A percentile compares a stretch with the other conserved stretches of the same genome.
Evolutionary conservation across 169 alveolate species (phyloP).

Genomic region (Cyclospora cayetanensis): DNA sequence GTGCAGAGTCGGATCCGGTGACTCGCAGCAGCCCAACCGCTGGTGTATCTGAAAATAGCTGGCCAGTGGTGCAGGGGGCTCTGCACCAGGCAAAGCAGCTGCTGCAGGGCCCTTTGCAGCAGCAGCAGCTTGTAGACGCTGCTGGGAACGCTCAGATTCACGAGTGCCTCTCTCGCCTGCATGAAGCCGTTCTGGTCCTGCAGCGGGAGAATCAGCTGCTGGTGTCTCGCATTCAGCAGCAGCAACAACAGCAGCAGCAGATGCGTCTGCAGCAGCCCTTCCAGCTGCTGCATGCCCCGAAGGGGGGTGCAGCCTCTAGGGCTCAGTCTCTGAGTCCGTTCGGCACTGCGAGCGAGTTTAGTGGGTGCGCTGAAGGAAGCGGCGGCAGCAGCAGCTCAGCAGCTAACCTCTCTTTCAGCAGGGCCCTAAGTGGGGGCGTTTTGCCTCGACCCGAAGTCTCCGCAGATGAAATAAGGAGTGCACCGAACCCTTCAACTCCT

Average conservation of each 20-base stretch:
- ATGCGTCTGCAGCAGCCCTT: not conserved
- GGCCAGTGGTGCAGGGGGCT: not conserved
- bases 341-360: conserved; percentile 20
- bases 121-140: conserved; percentile 5
- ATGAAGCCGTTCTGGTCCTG: conserved; percentile 20
- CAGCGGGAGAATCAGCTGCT: conserved; percentile 52
- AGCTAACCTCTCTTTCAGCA: not conserved
- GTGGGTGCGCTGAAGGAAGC: conserved; percentile 22
- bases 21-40: conserved; percentile 32
- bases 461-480: conserved; percentile 51
- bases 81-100: conserved; percentile 53
- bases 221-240: conserved; percentile 39
- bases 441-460: conserved; percentile 39
- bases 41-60: not conserved
- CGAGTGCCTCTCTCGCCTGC: conserved; percentile 12
- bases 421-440: conserved; percentile 33
- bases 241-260: conserved; percentile 29
- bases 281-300: conserved; percentile 9
- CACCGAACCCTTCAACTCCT: conserved; percentile 70
- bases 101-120: conserved; percentile 50
- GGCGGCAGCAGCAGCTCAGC: conserved; percentile 25
- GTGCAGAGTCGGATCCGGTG: conserved; percentile 33
- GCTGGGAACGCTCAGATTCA: conserved; percentile 43
- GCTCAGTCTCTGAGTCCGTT: conserved; percentile 44
- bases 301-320: not conserved